These are phyloP conservation scores for Hibiscus syriacus DNA, from an alignment of 345 rosid genomes.

Conservation along the genomic window DNA sequence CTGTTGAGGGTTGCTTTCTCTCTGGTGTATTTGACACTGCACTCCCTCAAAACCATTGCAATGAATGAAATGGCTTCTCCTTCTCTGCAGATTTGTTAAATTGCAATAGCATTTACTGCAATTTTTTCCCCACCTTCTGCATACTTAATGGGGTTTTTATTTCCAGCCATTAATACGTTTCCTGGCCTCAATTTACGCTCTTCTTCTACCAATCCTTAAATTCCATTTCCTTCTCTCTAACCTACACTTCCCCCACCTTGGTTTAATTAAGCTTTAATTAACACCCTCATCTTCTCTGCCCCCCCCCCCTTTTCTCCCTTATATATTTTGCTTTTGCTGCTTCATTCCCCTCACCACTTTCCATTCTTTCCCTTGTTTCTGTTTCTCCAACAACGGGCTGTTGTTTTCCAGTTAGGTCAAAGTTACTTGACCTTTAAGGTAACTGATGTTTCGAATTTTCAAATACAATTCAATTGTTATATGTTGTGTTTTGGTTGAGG, in stretches of 20 bases:
- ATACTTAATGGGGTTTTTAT: slow-evolving; percentile 32
- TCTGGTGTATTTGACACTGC: background rate
- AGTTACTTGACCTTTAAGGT: slow-evolving; percentile 18
- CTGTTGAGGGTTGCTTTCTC: slow-evolving; percentile 21
- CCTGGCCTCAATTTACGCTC: slow-evolving; percentile 51
- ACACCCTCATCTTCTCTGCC: slow-evolving; percentile 28
- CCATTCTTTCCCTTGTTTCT: background rate
- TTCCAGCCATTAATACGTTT: slow-evolving; percentile 39
- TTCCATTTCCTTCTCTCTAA: slow-evolving; percentile 35
- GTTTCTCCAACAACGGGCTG: background rate
- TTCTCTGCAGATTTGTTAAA: slow-evolving; percentile 21
- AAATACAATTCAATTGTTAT: background rate
- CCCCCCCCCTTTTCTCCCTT: slow-evolving; percentile 22
- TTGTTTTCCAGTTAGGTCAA: background rate
- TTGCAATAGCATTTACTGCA: slow-evolving; percentile 39
- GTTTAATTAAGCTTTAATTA: slow-evolving; percentile 67
- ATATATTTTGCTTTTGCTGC: slow-evolving; percentile 26
- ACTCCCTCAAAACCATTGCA: slow-evolving; percentile 15
- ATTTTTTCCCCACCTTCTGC: no score
- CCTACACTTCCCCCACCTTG: no score
- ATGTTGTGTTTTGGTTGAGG: background rate
- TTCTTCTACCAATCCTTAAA: slow-evolving; percentile 47
- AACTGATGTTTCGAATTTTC: background rate
- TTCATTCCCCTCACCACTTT: background rate
- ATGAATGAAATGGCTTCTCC: slow-evolving; percentile 30